Evolutionary conservation across 345 rosid species (phyloP).

Genomic region (Carallia pectinifolia): DNA sequence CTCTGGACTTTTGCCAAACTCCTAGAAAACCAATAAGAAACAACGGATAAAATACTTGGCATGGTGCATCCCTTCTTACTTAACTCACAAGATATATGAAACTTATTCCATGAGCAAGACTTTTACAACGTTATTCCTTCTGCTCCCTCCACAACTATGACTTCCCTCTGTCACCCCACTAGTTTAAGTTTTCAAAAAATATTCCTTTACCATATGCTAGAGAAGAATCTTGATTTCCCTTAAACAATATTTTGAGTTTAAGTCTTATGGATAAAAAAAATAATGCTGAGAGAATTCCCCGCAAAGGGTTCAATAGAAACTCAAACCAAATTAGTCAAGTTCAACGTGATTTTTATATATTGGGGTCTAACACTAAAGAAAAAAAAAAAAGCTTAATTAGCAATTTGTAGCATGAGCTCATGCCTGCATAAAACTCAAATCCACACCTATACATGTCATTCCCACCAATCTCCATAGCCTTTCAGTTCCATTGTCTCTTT

Average conservation of each 20-base stretch:
- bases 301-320: no score
- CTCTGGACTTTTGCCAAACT: neutral
- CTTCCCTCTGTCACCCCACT: slow-evolving; percentile 14
- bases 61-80: slow-evolving; percentile 30
- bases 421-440: slow-evolving; percentile 1
- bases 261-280: no score
- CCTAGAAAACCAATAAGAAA: neutral
- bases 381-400: neutral
- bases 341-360: no score
- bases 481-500: neutral
- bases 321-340: no score
- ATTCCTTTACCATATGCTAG: slow-evolving; percentile 5
- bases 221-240: no score
- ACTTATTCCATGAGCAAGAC: slow-evolving; percentile 37
- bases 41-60: slow-evolving; percentile 10
- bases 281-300: no score
- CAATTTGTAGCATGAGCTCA: neutral
- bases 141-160: slow-evolving; percentile 15
- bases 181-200: slow-evolving; percentile 5
- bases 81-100: slow-evolving; percentile 29
- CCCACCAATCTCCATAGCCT: slow-evolving; percentile 13
- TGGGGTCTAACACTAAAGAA: no score
- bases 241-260: no score
- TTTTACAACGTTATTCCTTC: slow-evolving; percentile 12
- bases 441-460: neutral